phyloP scores from a whole-genome alignment of 2,329 filamentous ascomycete genomes.

The Alternaria sp. region DNA sequence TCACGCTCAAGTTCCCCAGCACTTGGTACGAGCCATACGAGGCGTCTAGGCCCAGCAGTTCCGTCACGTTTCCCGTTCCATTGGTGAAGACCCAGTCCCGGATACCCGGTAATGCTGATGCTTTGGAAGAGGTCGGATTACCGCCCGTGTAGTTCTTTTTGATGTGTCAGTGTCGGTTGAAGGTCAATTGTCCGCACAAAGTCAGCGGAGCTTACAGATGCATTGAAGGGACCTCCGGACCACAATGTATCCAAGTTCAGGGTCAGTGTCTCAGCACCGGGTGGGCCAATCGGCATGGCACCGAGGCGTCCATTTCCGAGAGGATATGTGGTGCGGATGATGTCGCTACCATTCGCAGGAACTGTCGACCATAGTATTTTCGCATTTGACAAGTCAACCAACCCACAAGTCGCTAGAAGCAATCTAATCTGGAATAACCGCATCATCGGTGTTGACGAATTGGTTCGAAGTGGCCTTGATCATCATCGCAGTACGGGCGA shows the following conservation, averaged over 20 bases:
- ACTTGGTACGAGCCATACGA: constrained; percentile 57
- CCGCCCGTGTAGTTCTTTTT: constrained; percentile 55
- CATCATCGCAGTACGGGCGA: not conserved
- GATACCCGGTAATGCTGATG: constrained; percentile 50
- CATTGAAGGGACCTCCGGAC: constrained; percentile 59
- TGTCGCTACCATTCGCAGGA: constrained; percentile 25
- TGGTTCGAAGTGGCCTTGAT: accelerated
- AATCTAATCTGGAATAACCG: not conserved
- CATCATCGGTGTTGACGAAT: not conserved
- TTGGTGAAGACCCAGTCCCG: constrained; percentile 58
- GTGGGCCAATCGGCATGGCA: constrained; percentile 54
- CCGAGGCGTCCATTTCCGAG: constrained; percentile 59
- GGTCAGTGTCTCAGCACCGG: constrained; percentile 52
- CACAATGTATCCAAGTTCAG: constrained; percentile 59
- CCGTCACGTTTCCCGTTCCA: constrained; percentile 53
- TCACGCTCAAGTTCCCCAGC: constrained; percentile 55
- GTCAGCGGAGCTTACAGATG: constrained; percentile 33
- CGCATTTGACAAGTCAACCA: not conserved
- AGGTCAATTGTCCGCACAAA: accelerated
- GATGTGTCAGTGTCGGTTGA: no score
- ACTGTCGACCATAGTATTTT: constrained; percentile 28
- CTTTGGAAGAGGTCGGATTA: constrained; percentile 50
- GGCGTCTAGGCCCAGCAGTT: constrained; percentile 48
- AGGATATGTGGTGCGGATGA: constrained; percentile 48
- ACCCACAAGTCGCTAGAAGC: not conserved